These are phyloP conservation scores for Colletotrichum tofieldiae DNA, from an alignment of 2,329 filamentous ascomycete species.

Conservation along the genomic window DNA sequence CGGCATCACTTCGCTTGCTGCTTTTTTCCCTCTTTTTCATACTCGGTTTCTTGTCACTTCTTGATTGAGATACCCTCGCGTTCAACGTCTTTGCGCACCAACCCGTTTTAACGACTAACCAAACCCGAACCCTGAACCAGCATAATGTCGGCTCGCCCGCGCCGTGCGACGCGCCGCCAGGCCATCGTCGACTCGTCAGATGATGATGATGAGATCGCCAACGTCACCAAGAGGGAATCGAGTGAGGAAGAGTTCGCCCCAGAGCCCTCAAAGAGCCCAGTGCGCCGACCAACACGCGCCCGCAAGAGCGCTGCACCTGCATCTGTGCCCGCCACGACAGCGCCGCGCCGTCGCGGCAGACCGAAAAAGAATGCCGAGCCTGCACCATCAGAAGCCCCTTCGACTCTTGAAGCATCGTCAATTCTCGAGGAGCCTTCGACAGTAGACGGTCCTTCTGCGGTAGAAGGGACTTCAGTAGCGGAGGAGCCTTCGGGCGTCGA, in stretches of 20 bases:
- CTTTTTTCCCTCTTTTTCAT: not conserved
- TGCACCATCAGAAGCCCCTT: constrained; percentile 47
- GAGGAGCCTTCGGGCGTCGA: constrained; percentile 26
- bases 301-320: constrained; percentile 62
- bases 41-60: constrained; percentile 25
- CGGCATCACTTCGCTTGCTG: constrained; percentile 13
- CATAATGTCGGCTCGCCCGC: constrained; percentile 52
- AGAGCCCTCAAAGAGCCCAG: constrained; percentile 71
- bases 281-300: constrained; percentile 63
- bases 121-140: constrained; percentile 2
- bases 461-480: not conserved
- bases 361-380: constrained; percentile 58
- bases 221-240: constrained; percentile 70
- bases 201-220: constrained; percentile 74
- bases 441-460: constrained; percentile 1
- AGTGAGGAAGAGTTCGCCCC: constrained; percentile 86
- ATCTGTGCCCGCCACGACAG: constrained; percentile 57
- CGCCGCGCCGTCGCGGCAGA: constrained; percentile 55
- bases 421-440: constrained; percentile 6
- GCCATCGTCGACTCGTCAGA: constrained; percentile 87
- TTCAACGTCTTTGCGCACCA: constrained; percentile 6
- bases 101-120: constrained; percentile 9
- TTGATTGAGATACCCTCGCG: constrained; percentile 36
- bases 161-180: constrained; percentile 75
- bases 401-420: constrained; percentile 4